A percentile compares a stretch with the other conserved stretches of the same genome.
phyloP scores from a whole-genome alignment of 768 basidiomycete genomes.

The Auricularia sp. region DNA sequence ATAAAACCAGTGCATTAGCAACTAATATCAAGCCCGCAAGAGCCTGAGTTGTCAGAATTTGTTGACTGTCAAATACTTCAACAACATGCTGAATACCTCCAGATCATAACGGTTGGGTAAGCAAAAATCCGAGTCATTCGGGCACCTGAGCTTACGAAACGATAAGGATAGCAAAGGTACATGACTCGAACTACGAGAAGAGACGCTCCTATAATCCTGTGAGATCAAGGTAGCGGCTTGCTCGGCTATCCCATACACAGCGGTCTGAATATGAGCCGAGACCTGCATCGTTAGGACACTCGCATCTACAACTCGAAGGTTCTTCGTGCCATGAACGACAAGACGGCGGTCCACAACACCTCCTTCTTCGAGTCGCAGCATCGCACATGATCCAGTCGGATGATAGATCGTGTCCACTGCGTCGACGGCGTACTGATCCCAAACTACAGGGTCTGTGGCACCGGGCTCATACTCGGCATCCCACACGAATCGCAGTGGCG shows the following conservation, averaged over 20 bases:
- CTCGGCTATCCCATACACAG: conserved; percentile 38
- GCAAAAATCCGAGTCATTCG: too few species aligned
- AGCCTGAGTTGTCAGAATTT: too few species aligned
- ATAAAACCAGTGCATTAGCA: too few species aligned
- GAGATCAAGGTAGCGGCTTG: conserved; percentile 34
- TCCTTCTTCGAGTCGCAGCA: conserved; percentile 42
- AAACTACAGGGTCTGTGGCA: conserved; percentile 40
- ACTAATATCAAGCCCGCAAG: too few species aligned
- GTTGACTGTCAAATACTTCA: too few species aligned
- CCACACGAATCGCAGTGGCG: conserved; percentile 39
- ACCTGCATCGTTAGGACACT: conserved; percentile 22
- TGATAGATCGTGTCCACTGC: conserved; percentile 33
- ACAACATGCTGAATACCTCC: too few species aligned
- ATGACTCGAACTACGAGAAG: too few species aligned
- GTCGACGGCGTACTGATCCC: conserved; percentile 34
- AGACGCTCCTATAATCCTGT: too few species aligned
- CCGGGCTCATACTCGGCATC: conserved; percentile 42
- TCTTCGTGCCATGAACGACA: conserved; percentile 18
- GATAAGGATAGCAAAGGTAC: too few species aligned
- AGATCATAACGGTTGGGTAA: too few species aligned
- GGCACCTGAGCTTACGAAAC: too few species aligned
- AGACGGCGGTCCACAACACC: conserved; percentile 50
- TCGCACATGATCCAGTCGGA: conserved; percentile 46
- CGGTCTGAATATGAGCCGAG: conserved; percentile 30
- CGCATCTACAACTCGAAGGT: conserved; percentile 15